Evolutionary conservation across 352 stramenopile species (phyloP).

Genomic region (Phytophthora pseudosyringae): DNA sequence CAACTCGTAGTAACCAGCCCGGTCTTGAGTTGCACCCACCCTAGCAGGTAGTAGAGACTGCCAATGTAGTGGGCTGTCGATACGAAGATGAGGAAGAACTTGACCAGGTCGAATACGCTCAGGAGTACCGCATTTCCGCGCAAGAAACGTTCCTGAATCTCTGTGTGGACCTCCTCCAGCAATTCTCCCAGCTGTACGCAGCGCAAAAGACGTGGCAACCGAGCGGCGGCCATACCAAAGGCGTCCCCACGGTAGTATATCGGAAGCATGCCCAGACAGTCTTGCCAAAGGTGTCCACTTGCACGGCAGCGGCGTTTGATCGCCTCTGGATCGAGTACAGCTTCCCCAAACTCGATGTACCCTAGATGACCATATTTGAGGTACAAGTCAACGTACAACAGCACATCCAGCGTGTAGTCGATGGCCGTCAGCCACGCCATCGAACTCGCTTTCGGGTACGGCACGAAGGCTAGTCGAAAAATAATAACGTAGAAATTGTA

Average conservation of each 20-base stretch:
- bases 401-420: slow-evolving; percentile 46
- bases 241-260: slow-evolving; percentile 43
- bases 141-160: slow-evolving; percentile 63
- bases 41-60: slow-evolving; percentile 60
- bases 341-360: slow-evolving; percentile 49
- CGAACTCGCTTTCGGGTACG: slow-evolving; percentile 28
- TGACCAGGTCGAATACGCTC: slow-evolving; percentile 56
- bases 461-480: slow-evolving; percentile 56
- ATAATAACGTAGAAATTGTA: slow-evolving; percentile 64
- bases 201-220: slow-evolving; percentile 50
- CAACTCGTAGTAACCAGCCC: slow-evolving; percentile 50
- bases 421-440: slow-evolving; percentile 43
- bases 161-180: slow-evolving; percentile 48
- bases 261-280: slow-evolving; percentile 54
- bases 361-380: slow-evolving; percentile 52
- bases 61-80: slow-evolving; percentile 60
- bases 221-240: slow-evolving; percentile 45
- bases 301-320: slow-evolving; percentile 44
- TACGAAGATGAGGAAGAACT: slow-evolving; percentile 68
- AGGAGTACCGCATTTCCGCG: slow-evolving; percentile 46
- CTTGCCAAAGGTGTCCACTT: slow-evolving; percentile 35
- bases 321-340: slow-evolving; percentile 40
- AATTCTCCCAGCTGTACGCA: slow-evolving; percentile 49
- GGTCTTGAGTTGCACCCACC: slow-evolving; percentile 44
- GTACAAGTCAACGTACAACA: slow-evolving; percentile 47